Evolutionary conservation across 1,284 basidiomycete species (phyloP), one percentile per base, ranked within the genome.

Genomic region (Earliella scabrosa): DNA sequence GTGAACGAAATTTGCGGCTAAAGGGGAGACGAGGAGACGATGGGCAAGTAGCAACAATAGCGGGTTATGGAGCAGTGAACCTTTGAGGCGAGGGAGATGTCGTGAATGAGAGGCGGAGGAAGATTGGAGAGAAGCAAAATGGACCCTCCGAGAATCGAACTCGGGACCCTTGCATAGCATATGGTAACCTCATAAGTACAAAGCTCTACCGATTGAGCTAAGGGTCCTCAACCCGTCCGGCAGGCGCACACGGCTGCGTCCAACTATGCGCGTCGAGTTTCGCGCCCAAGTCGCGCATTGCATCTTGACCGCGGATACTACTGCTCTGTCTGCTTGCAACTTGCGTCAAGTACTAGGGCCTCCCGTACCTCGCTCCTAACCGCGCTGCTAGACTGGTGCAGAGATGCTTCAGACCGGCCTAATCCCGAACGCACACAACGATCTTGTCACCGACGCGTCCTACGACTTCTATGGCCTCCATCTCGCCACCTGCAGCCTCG

Each of bases 391-490:
- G n/a, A n/a, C n/a, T n/a, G n/a, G n/a, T 31, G 29, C 29, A 31
- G 21, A 36, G 14, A 90, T 90, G 88, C 82, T 91, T 50, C 88
- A 92, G 69, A 88, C 88, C 3, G 86, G 85, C 9, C 75, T 92
- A 14, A 86, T 92, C 54, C 81, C 81, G 54, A 87, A 84, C 58
- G 86, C 87, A 3, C 92, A 94, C 72, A 81, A 76, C 46, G 92
- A 94, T 70, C 80, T 94, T 18, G 80, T 94, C 41, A 88, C 92
- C 36, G 92, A 95, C 74, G 83, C 92, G 54, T 82, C 86, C 20
- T 97, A 96, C 71, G 92, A 96, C 69, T 95, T 91, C 70, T 95
- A 96, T 68, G 94, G 94, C 6, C 82, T 91, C 35, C 81, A 86
- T 63, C 80, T 93, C 34, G 89, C 90, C 4, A 88, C 89, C 0